Base-by-base conservation (phyloP, 306 rosid genomes). In the Aeschynomene evenia region DNA sequence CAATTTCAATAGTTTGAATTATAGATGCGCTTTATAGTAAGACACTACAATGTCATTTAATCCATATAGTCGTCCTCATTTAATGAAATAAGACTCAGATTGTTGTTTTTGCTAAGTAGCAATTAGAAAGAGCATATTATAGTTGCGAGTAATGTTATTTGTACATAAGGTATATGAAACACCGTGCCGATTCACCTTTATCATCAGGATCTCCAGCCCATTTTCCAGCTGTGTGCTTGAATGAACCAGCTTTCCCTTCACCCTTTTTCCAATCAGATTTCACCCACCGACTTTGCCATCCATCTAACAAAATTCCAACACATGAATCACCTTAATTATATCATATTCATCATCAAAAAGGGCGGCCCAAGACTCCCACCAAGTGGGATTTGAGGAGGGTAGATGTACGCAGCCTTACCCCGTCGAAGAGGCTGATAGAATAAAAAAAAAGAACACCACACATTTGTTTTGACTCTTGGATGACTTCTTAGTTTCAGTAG, bases 201-300 rank as follows among this genome's bases (percentile, higher is more conserved):
- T 95, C 99, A 66, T 91, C 99, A 0, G 88, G 97, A 80, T 95
- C 99, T 48, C 95, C 99, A 6, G 90, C 15, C 97, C 96, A 95
- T 71, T 80, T 83, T 66, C 99, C 99, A 52, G 96, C 83, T 0
- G 95, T 45, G 80, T 91, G 92, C 70, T 84, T 91, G 85, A 95
- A 95, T 10, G 91, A 84, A 72, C 99, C 99, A 1, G 99, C 97
- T 84, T 95, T 91, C 4, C 95, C 96, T 80, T 95, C 96, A 3
- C 66, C 70, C 49, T 62, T 83, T 79, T 95, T 95, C 97, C 99
- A 91, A 70, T 89, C 96, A 1, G 99, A 95, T 56, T 20, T 75
- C 4, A 95, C 92, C 99, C 99, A 95, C 4, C 96, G 88, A 46
- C 81, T 58, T 62, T 81, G 83, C 97, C 97, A 95, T 21, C 88